Conservation (phyloP, 805 yeast genomes). For the Saccharomycopsis sp. region DNA sequence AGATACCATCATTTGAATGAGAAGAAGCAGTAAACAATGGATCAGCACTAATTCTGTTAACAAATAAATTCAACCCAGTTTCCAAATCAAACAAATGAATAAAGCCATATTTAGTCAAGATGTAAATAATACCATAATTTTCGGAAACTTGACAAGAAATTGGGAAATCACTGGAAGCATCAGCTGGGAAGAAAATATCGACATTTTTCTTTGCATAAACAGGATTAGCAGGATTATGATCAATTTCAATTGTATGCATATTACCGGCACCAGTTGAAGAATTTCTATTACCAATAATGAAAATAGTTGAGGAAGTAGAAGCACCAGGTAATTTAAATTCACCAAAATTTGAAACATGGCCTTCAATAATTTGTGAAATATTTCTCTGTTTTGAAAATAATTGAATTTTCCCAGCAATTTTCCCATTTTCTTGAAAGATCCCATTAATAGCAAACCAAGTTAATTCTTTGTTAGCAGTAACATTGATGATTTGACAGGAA, state of each 20-base stretch:
- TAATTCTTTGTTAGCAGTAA: conserved; percentile 69
- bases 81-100: conserved; percentile 93
- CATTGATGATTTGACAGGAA: conserved; percentile 84
- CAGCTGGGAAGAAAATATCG: conserved; percentile 94
- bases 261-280: conserved; percentile 71
- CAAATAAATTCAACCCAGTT: conserved; percentile 85
- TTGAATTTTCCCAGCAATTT: conserved; percentile 95
- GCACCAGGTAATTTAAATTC: conserved; percentile 68
- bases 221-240: conserved; percentile 82
- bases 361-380: conserved; percentile 94
- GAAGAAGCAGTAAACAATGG: conserved; percentile 86
- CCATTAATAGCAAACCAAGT: conserved; percentile 97
- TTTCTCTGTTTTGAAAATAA: conserved; percentile 81
- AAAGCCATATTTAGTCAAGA: conserved; percentile 93
- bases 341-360: conserved; percentile 93
- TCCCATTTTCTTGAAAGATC: conserved; percentile 86
- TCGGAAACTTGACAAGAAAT: conserved; percentile 82
- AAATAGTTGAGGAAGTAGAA: conserved; percentile 70
- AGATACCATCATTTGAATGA: conserved; percentile 71
- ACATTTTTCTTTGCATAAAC: conserved; percentile 80
- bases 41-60: conserved; percentile 93
- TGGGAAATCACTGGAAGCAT: conserved; percentile 94
- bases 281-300: conserved; percentile 87
- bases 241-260: conserved; percentile 92
- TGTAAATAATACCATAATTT: conserved; percentile 78